Percentiles rank a stretch among this genome's conserved stretches.
Conservation (phyloP, 768 basidiomycete species). For the Mycena vulgaris region DNA sequence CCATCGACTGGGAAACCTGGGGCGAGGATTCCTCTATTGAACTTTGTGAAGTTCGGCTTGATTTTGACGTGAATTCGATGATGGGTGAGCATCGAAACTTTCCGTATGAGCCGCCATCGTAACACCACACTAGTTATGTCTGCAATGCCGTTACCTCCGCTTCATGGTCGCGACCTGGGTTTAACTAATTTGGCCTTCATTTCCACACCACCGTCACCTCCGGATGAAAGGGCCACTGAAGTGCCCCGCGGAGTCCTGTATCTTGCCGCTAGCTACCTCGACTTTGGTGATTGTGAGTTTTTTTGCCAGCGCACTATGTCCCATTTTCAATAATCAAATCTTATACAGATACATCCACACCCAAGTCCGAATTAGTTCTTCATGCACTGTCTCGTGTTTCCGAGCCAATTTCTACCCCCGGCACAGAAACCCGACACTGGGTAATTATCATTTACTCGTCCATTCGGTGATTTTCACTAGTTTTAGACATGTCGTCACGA, state of each 20-base stretch:
- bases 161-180: constrained; percentile 54
- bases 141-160: constrained; percentile 61
- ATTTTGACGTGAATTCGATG: constrained; percentile 57
- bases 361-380: constrained; percentile 56
- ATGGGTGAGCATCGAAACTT: constrained; percentile 57
- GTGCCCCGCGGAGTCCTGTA: constrained; percentile 53
- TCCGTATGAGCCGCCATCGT: not conserved
- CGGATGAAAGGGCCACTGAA: constrained; percentile 42
- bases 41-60: constrained; percentile 71
- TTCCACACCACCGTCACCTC: constrained; percentile 50
- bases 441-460: constrained; percentile 44
- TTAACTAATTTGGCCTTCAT: constrained; percentile 66
- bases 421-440: constrained; percentile 53
- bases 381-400: constrained; percentile 48
- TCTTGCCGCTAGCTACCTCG: constrained; percentile 68
- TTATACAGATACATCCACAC: constrained; percentile 52
- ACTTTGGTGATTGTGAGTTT: constrained; percentile 73
- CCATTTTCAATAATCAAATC: constrained; percentile 14
- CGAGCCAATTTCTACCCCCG: constrained; percentile 29
- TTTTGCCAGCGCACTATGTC: constrained; percentile 1
- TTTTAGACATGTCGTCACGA: constrained; percentile 52
- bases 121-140: constrained; percentile 52
- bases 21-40: constrained; percentile 75
- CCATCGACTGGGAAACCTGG: constrained; percentile 66
- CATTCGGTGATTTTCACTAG: constrained; percentile 7